Percentiles rank a stretch among this genome's conserved stretches.
Conservation (phyloP, 2,329 filamentous ascomycete genomes). For the Ilyonectria robusta region DNA sequence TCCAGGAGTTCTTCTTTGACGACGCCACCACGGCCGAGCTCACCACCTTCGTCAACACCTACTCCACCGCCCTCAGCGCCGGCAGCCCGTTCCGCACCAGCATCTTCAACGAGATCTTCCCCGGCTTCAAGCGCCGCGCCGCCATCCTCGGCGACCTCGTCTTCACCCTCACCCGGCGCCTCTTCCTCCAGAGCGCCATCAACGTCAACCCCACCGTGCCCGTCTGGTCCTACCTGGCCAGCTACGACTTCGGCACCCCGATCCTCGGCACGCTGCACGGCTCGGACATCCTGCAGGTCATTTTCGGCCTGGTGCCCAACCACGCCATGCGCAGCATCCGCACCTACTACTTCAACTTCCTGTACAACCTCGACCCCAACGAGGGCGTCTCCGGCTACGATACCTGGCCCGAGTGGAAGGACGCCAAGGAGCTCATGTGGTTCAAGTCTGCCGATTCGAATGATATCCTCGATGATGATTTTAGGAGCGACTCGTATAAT, state of each 20-base stretch:
- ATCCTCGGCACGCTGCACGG: slow-evolving; percentile 84
- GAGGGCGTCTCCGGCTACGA: slow-evolving; percentile 57
- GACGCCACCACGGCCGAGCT: slow-evolving; percentile 67
- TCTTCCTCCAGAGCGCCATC: slow-evolving; percentile 68
- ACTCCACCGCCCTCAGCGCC: slow-evolving; percentile 66
- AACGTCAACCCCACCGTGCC: slow-evolving; percentile 70
- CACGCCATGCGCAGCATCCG: slow-evolving; percentile 72
- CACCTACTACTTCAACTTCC: slow-evolving; percentile 80
- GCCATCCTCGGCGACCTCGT: slow-evolving; percentile 82
- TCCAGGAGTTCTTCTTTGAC: slow-evolving; percentile 72
- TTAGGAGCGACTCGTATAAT: slow-evolving; percentile 50
- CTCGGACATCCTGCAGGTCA: slow-evolving; percentile 78
- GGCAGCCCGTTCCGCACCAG: slow-evolving; percentile 82
- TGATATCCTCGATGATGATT: slow-evolving; percentile 54
- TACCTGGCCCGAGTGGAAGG: slow-evolving; percentile 60
- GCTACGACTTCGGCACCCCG: slow-evolving; percentile 79
- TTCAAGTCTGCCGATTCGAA: slow-evolving; percentile 55
- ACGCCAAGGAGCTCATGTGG: slow-evolving; percentile 64
- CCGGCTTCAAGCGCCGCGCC: slow-evolving; percentile 82
- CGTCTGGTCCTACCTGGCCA: slow-evolving; percentile 81
- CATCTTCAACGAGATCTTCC: slow-evolving; percentile 78
- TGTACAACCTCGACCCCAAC: slow-evolving; percentile 81
- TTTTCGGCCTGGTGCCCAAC: slow-evolving; percentile 75
- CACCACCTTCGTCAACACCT: slow-evolving; percentile 71
- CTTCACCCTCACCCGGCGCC: slow-evolving; percentile 80